These are phyloP conservation scores for Steccherinum ochraceum DNA, from an alignment of 768 basidiomycete species.

Conservation along the genomic window DNA sequence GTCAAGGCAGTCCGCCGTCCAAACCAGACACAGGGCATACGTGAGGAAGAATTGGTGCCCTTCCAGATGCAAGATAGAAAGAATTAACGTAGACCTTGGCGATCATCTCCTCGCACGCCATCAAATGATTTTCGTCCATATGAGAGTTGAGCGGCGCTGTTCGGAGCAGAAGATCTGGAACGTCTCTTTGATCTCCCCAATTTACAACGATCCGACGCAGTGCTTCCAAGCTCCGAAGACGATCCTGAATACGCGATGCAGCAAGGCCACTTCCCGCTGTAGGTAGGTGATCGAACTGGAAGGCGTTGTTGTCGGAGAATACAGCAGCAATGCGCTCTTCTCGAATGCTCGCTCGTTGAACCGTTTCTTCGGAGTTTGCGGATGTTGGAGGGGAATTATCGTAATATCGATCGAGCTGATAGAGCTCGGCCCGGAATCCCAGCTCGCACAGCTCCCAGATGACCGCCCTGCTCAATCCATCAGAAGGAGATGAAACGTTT, in stretches of 20 bases:
- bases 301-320: neutral
- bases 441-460: constrained; percentile 1
- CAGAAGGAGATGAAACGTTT: neutral
- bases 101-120: no score
- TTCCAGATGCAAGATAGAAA: no score
- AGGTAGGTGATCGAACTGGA: neutral
- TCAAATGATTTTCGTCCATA: no score
- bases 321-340: neutral
- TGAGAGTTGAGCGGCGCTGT: no score
- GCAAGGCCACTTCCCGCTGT: neutral
- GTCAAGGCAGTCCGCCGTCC: no score
- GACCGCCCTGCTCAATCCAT: neutral
- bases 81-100: no score
- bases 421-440: neutral
- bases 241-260: neutral
- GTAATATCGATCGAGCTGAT: neutral
- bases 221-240: neutral
- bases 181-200: no score
- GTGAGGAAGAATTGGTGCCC: no score
- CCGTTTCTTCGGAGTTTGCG: neutral
- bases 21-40: no score
- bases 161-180: no score
- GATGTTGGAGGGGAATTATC: neutral
- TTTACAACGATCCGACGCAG: neutral
- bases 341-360: no score